Evolutionary conservation across 2,329 filamentous ascomycete species (phyloP).

Genomic region (Chaetomiaceae sp.): DNA sequence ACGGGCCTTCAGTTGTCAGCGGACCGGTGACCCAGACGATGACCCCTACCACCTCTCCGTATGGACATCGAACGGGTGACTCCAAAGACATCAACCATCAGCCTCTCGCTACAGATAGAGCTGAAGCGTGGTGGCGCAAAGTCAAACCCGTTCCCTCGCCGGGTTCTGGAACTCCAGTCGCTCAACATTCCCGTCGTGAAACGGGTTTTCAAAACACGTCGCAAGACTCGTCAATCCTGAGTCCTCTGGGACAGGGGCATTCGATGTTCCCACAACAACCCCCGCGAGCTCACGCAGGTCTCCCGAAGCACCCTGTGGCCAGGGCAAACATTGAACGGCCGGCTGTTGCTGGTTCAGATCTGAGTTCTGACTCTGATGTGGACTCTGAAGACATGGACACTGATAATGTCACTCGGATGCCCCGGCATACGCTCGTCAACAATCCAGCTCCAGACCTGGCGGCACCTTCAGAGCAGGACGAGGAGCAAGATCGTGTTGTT

Average conservation of each 20-base stretch:
- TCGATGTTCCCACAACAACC: background rate
- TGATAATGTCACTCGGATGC: too few species aligned
- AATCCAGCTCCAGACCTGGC: background rate
- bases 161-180: too few species aligned
- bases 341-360: background rate
- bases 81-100: background rate
- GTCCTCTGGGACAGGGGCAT: background rate
- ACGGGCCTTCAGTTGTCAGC: slow-evolving; percentile 2
- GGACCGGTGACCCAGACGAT: slow-evolving; percentile 3
- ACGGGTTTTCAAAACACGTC: background rate
- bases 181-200: too few species aligned
- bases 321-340: background rate
- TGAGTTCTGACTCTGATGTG: slow-evolving; percentile 11
- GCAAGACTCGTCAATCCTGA: slow-evolving; percentile 12
- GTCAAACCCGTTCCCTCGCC: background rate
- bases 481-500: slow-evolving; percentile 18
- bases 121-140: background rate
- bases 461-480: background rate
- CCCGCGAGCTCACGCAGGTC: background rate
- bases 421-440: background rate
- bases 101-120: background rate
- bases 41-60: slow-evolving; percentile 4
- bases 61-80: background rate
- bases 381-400: background rate
- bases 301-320: too few species aligned